Conservation (phyloP, 1,284 basidiomycete species). For the Trichosporon faecale region DNA sequence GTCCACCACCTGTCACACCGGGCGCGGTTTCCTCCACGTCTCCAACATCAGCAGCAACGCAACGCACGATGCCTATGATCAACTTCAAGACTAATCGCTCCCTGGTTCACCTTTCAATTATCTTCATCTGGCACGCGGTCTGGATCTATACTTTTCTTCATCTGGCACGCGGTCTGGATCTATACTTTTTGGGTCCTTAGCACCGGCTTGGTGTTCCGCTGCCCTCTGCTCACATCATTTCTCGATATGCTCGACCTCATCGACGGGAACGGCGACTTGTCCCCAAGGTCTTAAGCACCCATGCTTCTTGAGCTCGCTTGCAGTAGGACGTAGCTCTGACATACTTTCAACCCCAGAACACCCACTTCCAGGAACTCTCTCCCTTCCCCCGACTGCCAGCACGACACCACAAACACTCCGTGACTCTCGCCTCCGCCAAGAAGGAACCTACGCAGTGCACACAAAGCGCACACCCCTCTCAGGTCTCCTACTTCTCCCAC, state of each 20-base stretch:
- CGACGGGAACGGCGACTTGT: not conserved
- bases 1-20: too few relatives aligned
- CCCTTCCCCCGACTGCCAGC: not conserved
- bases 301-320: too few relatives aligned
- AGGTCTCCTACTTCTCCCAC: not conserved
- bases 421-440: not conserved
- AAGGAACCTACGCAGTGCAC: not conserved
- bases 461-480: not conserved
- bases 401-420: not conserved
- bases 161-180: not conserved
- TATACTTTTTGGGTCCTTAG: not conserved
- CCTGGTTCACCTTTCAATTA: not conserved
- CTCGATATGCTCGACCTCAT: not conserved
- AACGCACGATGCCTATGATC: too few relatives aligned
- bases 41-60: too few relatives aligned
- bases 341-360: too few relatives aligned
- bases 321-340: too few relatives aligned
- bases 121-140: not conserved
- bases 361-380: too few relatives aligned
- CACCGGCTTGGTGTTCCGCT: not conserved
- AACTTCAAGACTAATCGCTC: too few relatives aligned
- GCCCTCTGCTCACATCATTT: not conserved
- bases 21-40: too few relatives aligned
- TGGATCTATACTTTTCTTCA: not conserved
- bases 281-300: not conserved